A percentile compares a stretch with the other conserved stretches of the same genome.
Evolutionary conservation across 1,284 basidiomycete species (phyloP).

Genomic region (Salmacisia buchloeana): DNA sequence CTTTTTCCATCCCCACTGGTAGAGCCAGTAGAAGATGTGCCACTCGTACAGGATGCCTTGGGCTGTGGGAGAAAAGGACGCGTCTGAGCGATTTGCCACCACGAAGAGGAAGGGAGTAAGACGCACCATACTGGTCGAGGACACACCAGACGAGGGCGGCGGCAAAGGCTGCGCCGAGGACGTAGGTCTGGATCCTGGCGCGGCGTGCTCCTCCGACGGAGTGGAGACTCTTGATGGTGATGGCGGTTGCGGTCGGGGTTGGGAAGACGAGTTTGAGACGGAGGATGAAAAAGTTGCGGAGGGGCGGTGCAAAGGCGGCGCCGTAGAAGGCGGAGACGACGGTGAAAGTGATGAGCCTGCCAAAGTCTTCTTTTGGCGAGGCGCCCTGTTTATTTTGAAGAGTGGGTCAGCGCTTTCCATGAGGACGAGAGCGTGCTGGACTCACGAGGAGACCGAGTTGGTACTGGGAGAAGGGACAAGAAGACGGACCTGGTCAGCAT

Average conservation of each 20-base stretch:
- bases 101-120: not conserved
- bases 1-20: slow-evolving; percentile 60
- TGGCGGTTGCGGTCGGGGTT: slow-evolving; percentile 65
- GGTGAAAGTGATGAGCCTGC: slow-evolving; percentile 57
- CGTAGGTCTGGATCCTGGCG: slow-evolving; percentile 61
- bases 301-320: slow-evolving; percentile 64
- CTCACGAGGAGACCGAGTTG: slow-evolving; percentile 52
- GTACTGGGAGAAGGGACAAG: too few relatives aligned
- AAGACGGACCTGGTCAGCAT: too few relatives aligned
- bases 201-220: slow-evolving; percentile 41
- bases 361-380: slow-evolving; percentile 31
- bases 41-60: slow-evolving; percentile 61
- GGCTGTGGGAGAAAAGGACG: slow-evolving; percentile 39
- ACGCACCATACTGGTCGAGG: slow-evolving; percentile 57
- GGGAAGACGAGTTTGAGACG: slow-evolving; percentile 67
- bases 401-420: too few relatives aligned
- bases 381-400: too few relatives aligned
- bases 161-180: slow-evolving; percentile 57
- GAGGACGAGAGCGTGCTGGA: too few relatives aligned
- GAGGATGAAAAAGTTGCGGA: slow-evolving; percentile 63
- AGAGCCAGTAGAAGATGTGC: slow-evolving; percentile 61
- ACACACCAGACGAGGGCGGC: slow-evolving; percentile 59
- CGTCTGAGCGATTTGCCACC: not conserved
- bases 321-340: slow-evolving; percentile 63
- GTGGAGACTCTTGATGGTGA: slow-evolving; percentile 64